Conservation (phyloP, 2,329 filamentous ascomycete species). For the Domatiomyces catenatus region DNA sequence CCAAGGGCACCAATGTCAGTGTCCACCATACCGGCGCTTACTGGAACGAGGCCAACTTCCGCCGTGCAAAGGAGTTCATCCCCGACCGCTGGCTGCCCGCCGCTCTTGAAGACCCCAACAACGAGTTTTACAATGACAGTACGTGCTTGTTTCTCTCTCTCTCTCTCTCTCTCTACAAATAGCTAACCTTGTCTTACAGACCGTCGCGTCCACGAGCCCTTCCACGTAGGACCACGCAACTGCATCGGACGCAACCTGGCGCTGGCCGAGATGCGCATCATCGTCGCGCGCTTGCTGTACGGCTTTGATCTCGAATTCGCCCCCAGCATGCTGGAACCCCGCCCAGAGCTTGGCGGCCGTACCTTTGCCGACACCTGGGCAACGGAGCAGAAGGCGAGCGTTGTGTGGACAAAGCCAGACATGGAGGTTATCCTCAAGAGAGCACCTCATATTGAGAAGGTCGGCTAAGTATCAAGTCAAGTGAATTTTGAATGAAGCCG, state of each 20-base stretch:
- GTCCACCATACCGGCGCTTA: slow-evolving; percentile 1
- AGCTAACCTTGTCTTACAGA: neutral
- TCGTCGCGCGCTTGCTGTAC: slow-evolving; percentile 34
- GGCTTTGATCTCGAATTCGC: slow-evolving; percentile 31
- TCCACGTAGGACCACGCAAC: slow-evolving; percentile 1
- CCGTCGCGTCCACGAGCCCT: slow-evolving; percentile 1
- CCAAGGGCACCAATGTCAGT: neutral
- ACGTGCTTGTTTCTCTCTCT: neutral
- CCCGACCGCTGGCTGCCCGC: slow-evolving; percentile 3
- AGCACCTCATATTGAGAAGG: neutral
- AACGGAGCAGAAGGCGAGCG: neutral
- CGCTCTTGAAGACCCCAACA: neutral
- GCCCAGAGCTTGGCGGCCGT: neutral
- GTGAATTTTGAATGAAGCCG: no score
- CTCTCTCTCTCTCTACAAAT: neutral
- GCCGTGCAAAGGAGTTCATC: neutral
- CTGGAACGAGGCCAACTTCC: slow-evolving; percentile 1
- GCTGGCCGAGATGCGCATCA: slow-evolving; percentile 36
- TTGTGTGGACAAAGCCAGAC: neutral
- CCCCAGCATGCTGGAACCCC: neutral
- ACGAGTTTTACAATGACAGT: neutral
- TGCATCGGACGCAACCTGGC: slow-evolving; percentile 26
- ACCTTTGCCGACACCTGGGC: neutral
- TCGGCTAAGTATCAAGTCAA: no score
- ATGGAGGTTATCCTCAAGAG: neutral